phyloP scores from a whole-genome alignment of 225 moss, liverwort and hornwort species.

The Thuidium tamariscinum region DNA sequence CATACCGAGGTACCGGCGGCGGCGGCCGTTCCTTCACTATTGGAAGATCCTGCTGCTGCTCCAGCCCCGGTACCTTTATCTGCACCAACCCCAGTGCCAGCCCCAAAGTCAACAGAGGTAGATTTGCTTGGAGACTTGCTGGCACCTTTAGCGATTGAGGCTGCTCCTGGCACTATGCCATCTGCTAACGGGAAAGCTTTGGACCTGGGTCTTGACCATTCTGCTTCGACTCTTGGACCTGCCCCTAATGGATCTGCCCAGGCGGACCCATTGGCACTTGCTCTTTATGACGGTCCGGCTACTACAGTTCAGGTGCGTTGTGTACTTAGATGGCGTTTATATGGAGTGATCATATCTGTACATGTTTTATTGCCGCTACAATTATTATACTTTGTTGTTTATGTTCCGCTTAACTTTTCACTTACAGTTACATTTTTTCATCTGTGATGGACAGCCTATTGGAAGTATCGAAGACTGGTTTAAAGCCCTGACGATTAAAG shows the following conservation, averaged over 20 bases:
- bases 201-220: slow-evolving; percentile 35
- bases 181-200: slow-evolving; percentile 13
- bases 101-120: slow-evolving; percentile 16
- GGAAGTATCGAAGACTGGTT: slow-evolving; percentile 86
- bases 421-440: neutral
- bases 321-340: neutral
- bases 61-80: neutral
- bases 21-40: neutral
- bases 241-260: slow-evolving; percentile 12
- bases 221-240: slow-evolving; percentile 29
- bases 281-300: slow-evolving; percentile 47
- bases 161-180: slow-evolving; percentile 42
- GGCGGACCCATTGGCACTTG: slow-evolving; percentile 55
- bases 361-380: neutral
- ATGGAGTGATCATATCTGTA: neutral
- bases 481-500: slow-evolving; percentile 58
- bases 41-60: slow-evolving; percentile 9
- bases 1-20: slow-evolving; percentile 21
- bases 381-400: neutral
- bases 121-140: slow-evolving; percentile 88
- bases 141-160: slow-evolving; percentile 78
- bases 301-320: slow-evolving; percentile 54
- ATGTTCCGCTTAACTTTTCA: neutral
- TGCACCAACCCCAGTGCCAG: neutral
- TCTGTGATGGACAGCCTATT: slow-evolving; percentile 47